Evolutionary conservation across 345 rosid species (phyloP).

Genomic region (Geranium brycei): DNA sequence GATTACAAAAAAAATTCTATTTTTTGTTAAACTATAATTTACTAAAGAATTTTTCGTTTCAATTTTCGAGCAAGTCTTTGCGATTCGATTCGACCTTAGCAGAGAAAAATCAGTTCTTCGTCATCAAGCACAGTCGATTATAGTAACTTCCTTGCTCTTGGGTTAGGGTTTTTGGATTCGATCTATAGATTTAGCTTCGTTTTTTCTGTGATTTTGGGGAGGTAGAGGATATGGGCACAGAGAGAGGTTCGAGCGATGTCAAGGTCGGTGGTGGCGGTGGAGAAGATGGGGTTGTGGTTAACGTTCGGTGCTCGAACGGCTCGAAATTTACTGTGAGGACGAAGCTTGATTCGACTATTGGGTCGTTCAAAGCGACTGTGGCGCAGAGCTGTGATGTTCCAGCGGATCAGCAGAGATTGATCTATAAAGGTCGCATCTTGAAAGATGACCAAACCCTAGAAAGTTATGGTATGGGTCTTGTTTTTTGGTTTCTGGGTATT

Average conservation of each 20-base stretch:
- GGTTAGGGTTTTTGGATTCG: constrained; percentile 14
- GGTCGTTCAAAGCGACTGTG: constrained; percentile 38
- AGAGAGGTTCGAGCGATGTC: constrained; percentile 54
- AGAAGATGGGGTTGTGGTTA: constrained; percentile 26
- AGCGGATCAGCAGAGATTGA: constrained; percentile 70
- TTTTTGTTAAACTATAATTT: too few relatives aligned
- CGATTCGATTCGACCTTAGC: too few relatives aligned
- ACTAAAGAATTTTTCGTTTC: too few relatives aligned
- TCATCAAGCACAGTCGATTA: too few relatives aligned
- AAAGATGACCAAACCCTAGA: constrained; percentile 64
- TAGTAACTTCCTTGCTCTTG: neutral
- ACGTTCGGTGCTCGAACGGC: constrained; percentile 19
- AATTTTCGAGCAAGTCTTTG: too few relatives aligned
- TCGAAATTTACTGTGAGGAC: constrained; percentile 38
- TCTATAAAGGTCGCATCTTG: constrained; percentile 75
- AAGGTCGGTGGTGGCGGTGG: constrained; percentile 16
- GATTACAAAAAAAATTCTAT: too few relatives aligned
- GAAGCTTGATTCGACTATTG: constrained; percentile 40
- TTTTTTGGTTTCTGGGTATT: too few relatives aligned
- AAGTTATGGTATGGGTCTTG: constrained; percentile 41
- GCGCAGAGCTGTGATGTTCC: constrained; percentile 59
- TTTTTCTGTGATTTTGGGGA: neutral
- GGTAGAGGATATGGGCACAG: constrained; percentile 31
- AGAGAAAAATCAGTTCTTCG: too few relatives aligned
- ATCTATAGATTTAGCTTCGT: neutral